Evolutionary conservation across 1,139 yeast genomes (phyloP), one percentile per base, ranked within the genome.

Genomic region (Protomyces macrosporus): DNA sequence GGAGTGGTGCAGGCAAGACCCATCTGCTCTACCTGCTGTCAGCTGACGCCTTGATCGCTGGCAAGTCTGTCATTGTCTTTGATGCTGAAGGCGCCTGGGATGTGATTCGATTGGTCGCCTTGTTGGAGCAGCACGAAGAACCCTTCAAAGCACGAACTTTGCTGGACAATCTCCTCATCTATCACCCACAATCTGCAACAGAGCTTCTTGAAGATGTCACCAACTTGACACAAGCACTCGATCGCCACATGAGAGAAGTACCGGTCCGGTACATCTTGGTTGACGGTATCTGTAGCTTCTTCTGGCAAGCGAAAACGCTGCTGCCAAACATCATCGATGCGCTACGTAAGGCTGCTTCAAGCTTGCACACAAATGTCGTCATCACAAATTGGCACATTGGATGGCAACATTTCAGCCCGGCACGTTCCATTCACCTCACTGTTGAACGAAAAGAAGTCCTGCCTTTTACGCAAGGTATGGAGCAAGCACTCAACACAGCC

Each of bases 1-100:
- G 48, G 9, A 35, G 50, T 35, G 65, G 65, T 6, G 63, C 65
- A n/a, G 65, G 65, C 45, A 63, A 63, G 58, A 55, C 64, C n/a
- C 63, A 57, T 63, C 50, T 63, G 9, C 56, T 63, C n/a, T 63
- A 63, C 45, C 34, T 30, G 35, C 59, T 63, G 48, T 51, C 65
- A 2, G 40, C 56, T 34, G 60, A 36, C 9, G 64, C 65, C 3
- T 30, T 63, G 7, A 32, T 60, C 30, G 56, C 52, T 6, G 53
- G 54, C n/a, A 45, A 16, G 4, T 53, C 53, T 6, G 64, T 60
- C 54, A 36, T 63, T 23, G 60, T 61, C 35, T 48, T 63, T 45
- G 65, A 63, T 50, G 50, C 57, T 3, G 64, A 61, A 33, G 48
- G 57, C 45, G 60, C 60, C 14, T 63, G 65, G 65, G 54, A 54